Percentiles rank a stretch among this genome's conserved stretches.
Conservation (phyloP, 805 yeast genomes). For the Danielia oregonensis region DNA sequence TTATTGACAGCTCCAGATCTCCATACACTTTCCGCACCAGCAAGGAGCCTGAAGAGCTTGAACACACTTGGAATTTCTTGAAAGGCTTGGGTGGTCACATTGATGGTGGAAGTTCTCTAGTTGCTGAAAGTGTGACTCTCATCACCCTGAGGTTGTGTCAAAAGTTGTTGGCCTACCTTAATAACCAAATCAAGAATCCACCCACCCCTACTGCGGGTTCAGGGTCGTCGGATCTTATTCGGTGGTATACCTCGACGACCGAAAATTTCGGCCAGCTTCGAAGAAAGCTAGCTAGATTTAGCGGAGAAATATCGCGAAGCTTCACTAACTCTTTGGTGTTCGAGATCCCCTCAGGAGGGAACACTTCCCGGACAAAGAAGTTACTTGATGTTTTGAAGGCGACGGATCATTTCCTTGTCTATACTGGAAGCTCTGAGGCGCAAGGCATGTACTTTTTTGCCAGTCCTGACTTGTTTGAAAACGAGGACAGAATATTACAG, state of each 20-base stretch:
- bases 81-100: conserved; percentile 73
- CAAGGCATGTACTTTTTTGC: conserved; percentile 81
- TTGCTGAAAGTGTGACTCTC: conserved; percentile 71
- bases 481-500: conserved; percentile 35
- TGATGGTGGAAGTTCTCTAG: conserved; percentile 75
- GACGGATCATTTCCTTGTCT: conserved; percentile 71
- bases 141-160: conserved; percentile 66
- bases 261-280: conserved; percentile 74
- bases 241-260: conserved; percentile 66
- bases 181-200: conserved; percentile 60
- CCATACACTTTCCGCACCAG: conserved; percentile 69
- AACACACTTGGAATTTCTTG: conserved; percentile 74
- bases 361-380: conserved; percentile 44
- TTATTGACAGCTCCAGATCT: conserved; percentile 69
- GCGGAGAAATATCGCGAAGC: conserved; percentile 59
- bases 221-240: conserved; percentile 33
- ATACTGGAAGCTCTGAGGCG: conserved; percentile 66
- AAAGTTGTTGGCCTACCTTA: conserved; percentile 66
- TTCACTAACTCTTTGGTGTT: conserved; percentile 72
- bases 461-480: conserved; percentile 49
- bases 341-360: conserved; percentile 40
- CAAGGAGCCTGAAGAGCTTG: conserved; percentile 88
- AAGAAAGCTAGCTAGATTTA: conserved; percentile 78
- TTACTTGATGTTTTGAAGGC: conserved; percentile 58
- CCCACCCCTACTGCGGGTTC: conserved; percentile 40